Base-by-base conservation (phyloP, 2,329 filamentous ascomycete genomes). In the Colletotrichum abscissum region DNA sequence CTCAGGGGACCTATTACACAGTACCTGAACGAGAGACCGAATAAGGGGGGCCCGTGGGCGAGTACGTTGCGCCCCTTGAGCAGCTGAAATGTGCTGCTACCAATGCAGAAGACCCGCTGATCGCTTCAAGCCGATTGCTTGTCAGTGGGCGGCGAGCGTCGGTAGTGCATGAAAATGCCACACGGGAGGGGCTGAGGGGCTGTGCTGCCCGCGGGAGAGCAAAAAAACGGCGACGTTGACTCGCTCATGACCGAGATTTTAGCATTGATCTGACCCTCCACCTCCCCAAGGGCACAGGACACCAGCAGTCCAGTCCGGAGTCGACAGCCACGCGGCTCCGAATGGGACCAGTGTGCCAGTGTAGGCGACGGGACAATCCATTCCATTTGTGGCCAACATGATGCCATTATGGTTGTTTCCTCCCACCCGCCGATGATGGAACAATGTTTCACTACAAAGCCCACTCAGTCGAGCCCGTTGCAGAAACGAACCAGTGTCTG, bases 21-120 rank as follows among this genome's bases (percentile, higher is more conserved):
- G 38, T 42, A 16, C 26, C 59, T 56, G 42, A 54, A 54, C 52
- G 19, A 42, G 49, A n/a, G 5, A 49, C 60, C 56, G 60, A 73
- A 73, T 65, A 73, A 60, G 60, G 67, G 46, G 46, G 33, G 19
- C 14, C 70, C 67, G 60, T 73, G 67, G 67, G 65, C 65, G 70
- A 56, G 33, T 33, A 46, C 64, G 46, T 69, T 62, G 19, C 62
- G 67, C 58, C 72, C 42, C 72, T 62, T 72, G 72, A 63, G 63
- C 72, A 74, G 72, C 72, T 74, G 72, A 74, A 74, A 72, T 62
- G 63, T 58, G 55, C 72, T 72, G 68, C 67, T 63, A 67, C 60
- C 57, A n/a, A 58, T 28, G 72, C 72, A 72, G 55, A 63, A 59
- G 72, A 63, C 68, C 72, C 68, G 68, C 72, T 74, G 72, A 74